phyloP scores from a whole-genome alignment of 1,284 basidiomycete species.

The Rhodotorula sp. region DNA sequence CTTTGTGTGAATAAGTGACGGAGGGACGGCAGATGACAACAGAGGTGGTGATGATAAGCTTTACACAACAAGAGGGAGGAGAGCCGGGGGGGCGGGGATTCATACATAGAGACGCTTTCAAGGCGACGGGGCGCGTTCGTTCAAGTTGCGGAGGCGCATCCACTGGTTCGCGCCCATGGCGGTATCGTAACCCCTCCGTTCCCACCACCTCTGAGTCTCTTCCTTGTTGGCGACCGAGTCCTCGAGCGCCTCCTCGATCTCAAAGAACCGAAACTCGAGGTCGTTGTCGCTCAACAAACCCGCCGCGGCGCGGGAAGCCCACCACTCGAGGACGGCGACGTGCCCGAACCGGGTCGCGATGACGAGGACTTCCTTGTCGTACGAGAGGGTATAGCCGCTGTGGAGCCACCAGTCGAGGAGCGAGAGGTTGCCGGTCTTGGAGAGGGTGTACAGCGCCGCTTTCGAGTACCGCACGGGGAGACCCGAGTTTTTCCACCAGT shows the following conservation, averaged over 20 bases:
- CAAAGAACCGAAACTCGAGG: conserved; percentile 76
- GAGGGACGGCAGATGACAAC: not conserved
- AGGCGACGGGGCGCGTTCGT: conserved; percentile 1
- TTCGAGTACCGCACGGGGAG: conserved; percentile 65
- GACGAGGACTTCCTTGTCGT: conserved; percentile 71
- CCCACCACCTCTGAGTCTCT: conserved; percentile 63
- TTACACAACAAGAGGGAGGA: not conserved
- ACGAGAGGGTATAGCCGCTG: conserved; percentile 67
- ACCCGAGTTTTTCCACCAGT: conserved; percentile 74
- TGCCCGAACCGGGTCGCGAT: conserved; percentile 75
- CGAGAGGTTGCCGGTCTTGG: conserved; percentile 70
- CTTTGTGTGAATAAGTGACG: not conserved
- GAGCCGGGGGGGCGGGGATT: not conserved
- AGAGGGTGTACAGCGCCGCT: conserved; percentile 69
- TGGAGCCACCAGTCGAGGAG: conserved; percentile 75
- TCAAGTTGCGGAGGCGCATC: conserved; percentile 32
- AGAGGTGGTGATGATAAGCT: not conserved
- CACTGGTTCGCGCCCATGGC: conserved; percentile 30
- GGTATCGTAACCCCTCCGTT: conserved; percentile 46
- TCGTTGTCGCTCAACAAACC: conserved; percentile 55
- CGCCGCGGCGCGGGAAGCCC: conserved; percentile 54
- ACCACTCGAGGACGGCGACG: conserved; percentile 79
- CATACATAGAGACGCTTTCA: not conserved
- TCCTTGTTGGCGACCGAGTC: conserved; percentile 70
- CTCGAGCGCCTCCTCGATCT: conserved; percentile 75